Evolutionary conservation across 495 filamentous ascomycete genomes (phyloP), one percentile per base, ranked within the genome.

Genomic region (Aspergillus wentii): DNA sequence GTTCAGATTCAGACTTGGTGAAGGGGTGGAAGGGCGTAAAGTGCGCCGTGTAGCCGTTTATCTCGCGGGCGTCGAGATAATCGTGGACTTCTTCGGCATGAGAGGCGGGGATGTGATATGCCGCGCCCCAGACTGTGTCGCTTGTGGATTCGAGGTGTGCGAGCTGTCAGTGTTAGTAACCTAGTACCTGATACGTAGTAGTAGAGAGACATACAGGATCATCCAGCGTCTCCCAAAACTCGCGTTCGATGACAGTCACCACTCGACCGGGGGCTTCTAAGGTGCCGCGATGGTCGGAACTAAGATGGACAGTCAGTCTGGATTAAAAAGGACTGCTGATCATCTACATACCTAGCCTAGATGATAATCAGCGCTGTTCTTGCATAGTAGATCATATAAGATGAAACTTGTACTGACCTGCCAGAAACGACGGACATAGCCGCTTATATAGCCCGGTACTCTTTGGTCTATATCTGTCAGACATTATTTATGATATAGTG

Each of bases 371-470:
- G 34, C 28, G 18, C 26, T 14, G 4, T 3, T 30, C 29, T 21
- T 4, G 21, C 14, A 2, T 26, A 8, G 16, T 37, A 15, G 8
- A 16, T 10, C 19, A 38, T 43, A 23, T 35, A 50, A 9, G 22
- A 35, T 30, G 8, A 23, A 34, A 44, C 36, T n/a, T n/a, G n/a
- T 40, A 61, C 64, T 33, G 61, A 91, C 92, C 84, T 99, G 92
- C 92, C 92, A 99, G 60, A 99, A 99, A 17, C 92, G 75, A 34
- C 92, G 83, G 28, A 97, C 92, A 59, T 96, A 99, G 48, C 89
- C 88, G 45, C 79, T 82, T 30, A 98, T 88, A 69, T 88, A 97
- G 5, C 92, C 92, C 1, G 92, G 88, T 8, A 96, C 69, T 35
- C 89, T 74, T 46, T 76, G 77, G 48, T 96, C 91, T 95, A 40